These are phyloP conservation scores for Tricholoma saponaceum DNA, from an alignment of 768 basidiomycete species.

Conservation along the genomic window DNA sequence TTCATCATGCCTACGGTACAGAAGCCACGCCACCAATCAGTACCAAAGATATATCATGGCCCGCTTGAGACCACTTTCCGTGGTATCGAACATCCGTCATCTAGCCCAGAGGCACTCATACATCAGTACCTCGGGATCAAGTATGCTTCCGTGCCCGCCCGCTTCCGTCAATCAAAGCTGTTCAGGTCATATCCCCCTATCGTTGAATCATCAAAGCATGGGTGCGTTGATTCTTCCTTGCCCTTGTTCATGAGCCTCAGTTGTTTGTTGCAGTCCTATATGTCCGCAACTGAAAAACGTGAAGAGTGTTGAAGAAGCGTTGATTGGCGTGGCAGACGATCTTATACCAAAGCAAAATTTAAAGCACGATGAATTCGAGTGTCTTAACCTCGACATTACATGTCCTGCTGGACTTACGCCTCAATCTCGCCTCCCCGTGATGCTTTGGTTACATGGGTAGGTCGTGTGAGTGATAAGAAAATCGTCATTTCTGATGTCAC, in stretches of 20 bases:
- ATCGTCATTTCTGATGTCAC: constrained; percentile 7
- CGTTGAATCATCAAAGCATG: constrained; percentile 62
- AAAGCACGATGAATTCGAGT: constrained; percentile 72
- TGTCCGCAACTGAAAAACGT: constrained; percentile 57
- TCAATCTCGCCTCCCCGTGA: constrained; percentile 62
- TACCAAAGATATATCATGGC: constrained; percentile 43
- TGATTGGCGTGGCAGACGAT: constrained; percentile 54
- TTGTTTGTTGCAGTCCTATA: constrained; percentile 49
- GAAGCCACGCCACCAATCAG: constrained; percentile 15
- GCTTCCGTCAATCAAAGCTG: constrained; percentile 71
- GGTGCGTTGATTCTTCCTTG: constrained; percentile 38
- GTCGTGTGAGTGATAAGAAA: constrained; percentile 17
- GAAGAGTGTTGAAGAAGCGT: constrained; percentile 50
- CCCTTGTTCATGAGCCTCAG: background rate
- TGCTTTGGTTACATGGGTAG: constrained; percentile 87
- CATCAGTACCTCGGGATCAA: constrained; percentile 78
- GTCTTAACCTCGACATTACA: constrained; percentile 79
- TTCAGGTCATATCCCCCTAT: constrained; percentile 51
- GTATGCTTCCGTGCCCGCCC: constrained; percentile 68
- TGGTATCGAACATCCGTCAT: constrained; percentile 59
- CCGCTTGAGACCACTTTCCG: constrained; percentile 60
- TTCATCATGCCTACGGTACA: constrained; percentile 26
- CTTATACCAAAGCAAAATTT: constrained; percentile 51
- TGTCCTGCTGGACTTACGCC: constrained; percentile 54
- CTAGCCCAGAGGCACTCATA: constrained; percentile 49